Evolutionary conservation across 306 rosid species (phyloP), one percentile per base, ranked within the genome.

Genomic region (Purshia tridentata): DNA sequence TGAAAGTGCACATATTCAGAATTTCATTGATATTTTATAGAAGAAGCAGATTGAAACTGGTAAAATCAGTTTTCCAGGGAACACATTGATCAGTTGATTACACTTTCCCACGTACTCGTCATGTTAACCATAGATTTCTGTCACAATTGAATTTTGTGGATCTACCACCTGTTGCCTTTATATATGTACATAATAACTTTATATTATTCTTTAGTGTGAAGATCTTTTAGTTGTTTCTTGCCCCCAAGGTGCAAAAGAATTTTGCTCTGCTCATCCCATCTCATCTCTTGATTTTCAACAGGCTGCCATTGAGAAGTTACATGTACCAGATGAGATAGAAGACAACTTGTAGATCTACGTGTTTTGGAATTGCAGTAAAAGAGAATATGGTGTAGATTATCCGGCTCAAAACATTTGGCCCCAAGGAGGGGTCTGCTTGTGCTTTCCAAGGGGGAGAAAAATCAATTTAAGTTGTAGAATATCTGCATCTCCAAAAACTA

Each of bases 261-360:
- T 49, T 14, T 6, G 10, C 4, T 57, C 13, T 58, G 13, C 52
- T 51, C 22, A 48, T 40, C 16, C 12, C 2, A 74, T 81, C 72
- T 57, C 50, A 23, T 70, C 6, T 37, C 35, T 63, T 67, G 6
- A 64, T 51, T 72, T 80, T n/a, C 67, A 62, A 73, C 86, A 95
- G 99, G 96, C 99, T 72, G 97, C 93, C 72, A 95, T 95, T 13
- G 99, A 95, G 90, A 95, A 92, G 87, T 84, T 95, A 85, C 96
- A 87, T 63, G 97, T 92, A 67, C 99, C 98, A 0, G 99, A 95
- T 75, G 99, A 95, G 65, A 73, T 87, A 69, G 97, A 95, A 57
- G 99, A 92, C 85, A 85, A 77, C 82, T 83, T 93, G 80, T 93
- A 81, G 70, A 72, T 60, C 65, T 58, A 35, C 58, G 9, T 55